Conservation (phyloP, 495 filamentous ascomycete genomes). For the Aspergillus leporis region DNA sequence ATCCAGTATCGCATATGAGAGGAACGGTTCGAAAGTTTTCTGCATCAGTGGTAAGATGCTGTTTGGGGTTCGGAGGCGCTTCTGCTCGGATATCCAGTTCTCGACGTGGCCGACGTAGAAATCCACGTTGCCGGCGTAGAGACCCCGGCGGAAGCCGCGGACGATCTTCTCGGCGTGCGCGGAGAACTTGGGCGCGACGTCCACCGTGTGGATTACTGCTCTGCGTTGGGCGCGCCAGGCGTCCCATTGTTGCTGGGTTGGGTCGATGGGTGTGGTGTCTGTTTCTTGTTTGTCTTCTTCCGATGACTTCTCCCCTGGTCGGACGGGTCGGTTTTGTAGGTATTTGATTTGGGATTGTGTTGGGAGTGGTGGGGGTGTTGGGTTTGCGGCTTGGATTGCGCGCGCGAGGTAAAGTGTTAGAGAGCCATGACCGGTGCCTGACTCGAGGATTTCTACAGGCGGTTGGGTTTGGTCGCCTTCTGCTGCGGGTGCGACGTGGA, state of each 20-base stretch:
- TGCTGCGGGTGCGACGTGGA: constrained; percentile 55
- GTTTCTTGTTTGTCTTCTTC: neutral
- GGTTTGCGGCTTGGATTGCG: constrained; percentile 75
- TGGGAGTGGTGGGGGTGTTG: constrained; percentile 38
- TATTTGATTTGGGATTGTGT: constrained; percentile 38
- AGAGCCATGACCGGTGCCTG: constrained; percentile 77
- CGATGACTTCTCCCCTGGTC: constrained; percentile 24
- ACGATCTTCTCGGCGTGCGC: constrained; percentile 60
- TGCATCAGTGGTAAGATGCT: constrained; percentile 21
- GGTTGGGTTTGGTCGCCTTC: constrained; percentile 24
- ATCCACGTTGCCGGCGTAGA: constrained; percentile 66
- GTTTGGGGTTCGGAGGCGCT: constrained; percentile 32
- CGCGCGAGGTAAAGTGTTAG: constrained; percentile 71
- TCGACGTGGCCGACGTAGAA: constrained; percentile 69
- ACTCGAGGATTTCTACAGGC: constrained; percentile 71
- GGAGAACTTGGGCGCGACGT: constrained; percentile 59
- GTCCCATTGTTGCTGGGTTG: constrained; percentile 36
- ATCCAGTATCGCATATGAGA: constrained; percentile 69
- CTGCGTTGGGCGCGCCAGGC: constrained; percentile 53
- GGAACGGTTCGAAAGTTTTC: constrained; percentile 51
- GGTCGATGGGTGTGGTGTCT: constrained; percentile 7
- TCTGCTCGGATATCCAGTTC: constrained; percentile 58
- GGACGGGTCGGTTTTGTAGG: constrained; percentile 28
- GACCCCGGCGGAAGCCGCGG: constrained; percentile 63
- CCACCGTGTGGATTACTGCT: constrained; percentile 72